Evolutionary conservation across 257 asterid species (phyloP), one percentile per base, ranked within the genome.

Genomic region (Solanum paucissectum): DNA sequence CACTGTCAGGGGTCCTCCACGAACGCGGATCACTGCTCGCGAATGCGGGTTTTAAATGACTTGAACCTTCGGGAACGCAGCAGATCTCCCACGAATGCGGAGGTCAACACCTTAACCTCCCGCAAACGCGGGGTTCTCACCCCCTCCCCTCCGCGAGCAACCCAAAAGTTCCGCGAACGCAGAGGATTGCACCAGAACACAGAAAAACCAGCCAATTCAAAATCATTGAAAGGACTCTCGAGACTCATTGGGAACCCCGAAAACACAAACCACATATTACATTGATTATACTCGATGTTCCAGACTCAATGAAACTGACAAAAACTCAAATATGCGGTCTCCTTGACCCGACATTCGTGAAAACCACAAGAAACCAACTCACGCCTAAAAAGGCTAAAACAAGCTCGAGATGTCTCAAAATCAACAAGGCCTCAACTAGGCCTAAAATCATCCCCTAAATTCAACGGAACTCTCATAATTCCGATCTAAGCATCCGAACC

Each of bases 251-350:
- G 62, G 62, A 52, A 52, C n/a, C 62, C 2, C 4, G 1, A 18
- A 52, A 49, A 52, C 9, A 52, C 62, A 52, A 52, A 52, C 10
- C 3, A 6, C 21, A 52, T 18, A 52, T 18, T 4, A 18, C 6
- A 52, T 52, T 4, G 9, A 52, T 52, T 18, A 52, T 52, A 52
- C 23, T 52, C n/a, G 62, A 52, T 1, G 1, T 52, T 52, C 1
- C 0, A 0, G 4, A 52, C n/a, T 52, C 10, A 18, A 16, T 18
- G 9, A 0, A 52, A 1, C 2, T 1, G 9, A 6, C n/a, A 18
- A 52, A 52, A 52, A 52, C n/a, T 18, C 10, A 52, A 52, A 52
- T 52, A 0, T 0, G n/a, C 6, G 7, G n/a, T 52, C 4, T 52
- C 23, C 8, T 52, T 52, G n/a, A 18, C 62, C 3, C 9, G n/a